These are phyloP conservation scores for Schizonepeta tenuifolia DNA, from an alignment of 257 asterid genomes.

Conservation along the genomic window DNA sequence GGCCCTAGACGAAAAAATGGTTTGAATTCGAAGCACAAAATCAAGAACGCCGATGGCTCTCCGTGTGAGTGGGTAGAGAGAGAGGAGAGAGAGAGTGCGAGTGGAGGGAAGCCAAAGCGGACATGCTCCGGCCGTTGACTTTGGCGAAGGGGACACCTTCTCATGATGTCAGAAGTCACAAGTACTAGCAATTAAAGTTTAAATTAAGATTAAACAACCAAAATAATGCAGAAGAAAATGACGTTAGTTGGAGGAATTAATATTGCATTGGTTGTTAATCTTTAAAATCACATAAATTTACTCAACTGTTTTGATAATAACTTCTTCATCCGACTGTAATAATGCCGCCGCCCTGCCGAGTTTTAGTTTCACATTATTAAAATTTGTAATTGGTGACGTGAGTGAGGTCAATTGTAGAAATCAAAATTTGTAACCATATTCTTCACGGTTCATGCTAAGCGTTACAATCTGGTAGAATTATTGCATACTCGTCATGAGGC, in stretches of 20 bases:
- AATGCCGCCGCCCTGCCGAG: constrained; percentile 27
- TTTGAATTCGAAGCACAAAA: constrained; percentile 21
- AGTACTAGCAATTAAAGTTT: not conserved
- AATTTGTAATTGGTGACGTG: not conserved
- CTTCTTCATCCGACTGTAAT: not conserved
- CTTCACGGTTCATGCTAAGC: no score
- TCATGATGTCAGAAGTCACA: constrained; percentile 43
- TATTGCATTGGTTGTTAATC: not conserved
- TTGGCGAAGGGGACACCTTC: constrained; percentile 26
- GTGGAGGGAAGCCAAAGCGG: not conserved
- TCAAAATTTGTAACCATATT: no score
- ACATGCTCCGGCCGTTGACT: constrained; percentile 34
- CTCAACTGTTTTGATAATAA: not conserved
- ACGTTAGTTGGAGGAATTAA: constrained; percentile 8
- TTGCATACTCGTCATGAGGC: no score
- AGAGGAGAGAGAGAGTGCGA: not conserved
- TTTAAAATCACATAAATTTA: not conserved
- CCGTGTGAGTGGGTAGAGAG: not conserved
- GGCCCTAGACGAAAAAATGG: not conserved
- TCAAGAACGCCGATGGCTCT: not conserved
- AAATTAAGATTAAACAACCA: not conserved
- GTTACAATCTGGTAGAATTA: no score
- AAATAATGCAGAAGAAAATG: not conserved
- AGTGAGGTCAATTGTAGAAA: not conserved
- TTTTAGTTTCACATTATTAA: not conserved